Percentiles rank a stretch among this genome's conserved stretches.
phyloP scores from a whole-genome alignment of 257 asterid genomes.

The Craterostigma plantagineum region DNA sequence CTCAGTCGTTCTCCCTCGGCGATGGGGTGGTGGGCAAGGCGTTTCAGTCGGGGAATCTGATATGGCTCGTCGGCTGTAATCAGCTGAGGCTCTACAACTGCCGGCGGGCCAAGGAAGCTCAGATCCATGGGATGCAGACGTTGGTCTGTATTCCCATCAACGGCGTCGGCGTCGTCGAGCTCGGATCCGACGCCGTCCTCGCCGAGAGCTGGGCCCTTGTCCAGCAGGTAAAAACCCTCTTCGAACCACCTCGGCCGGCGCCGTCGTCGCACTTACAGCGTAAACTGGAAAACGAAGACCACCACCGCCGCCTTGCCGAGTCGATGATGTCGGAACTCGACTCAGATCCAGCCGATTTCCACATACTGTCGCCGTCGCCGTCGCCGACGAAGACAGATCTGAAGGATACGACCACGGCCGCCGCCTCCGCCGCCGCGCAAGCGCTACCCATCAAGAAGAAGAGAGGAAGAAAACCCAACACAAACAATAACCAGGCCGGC shows the following conservation, averaged over 20 bases:
- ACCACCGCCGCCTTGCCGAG: no score
- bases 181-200: conserved; percentile 39
- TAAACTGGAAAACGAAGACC: no score
- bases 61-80: conserved; percentile 48
- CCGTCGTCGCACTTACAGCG: no score
- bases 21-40: conserved; percentile 51
- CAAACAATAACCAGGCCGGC: conserved; percentile 16
- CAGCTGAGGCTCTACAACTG: conserved; percentile 48
- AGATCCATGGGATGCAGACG: conserved; percentile 54
- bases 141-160: conserved; percentile 41
- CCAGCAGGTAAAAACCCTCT: conserved; percentile 29
- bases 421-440: no score
- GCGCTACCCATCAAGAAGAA: conserved; percentile 13
- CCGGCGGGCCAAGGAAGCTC: conserved; percentile 52
- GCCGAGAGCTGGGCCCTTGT: conserved; percentile 32
- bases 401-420: no score
- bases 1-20: conserved; percentile 30
- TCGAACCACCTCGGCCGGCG: conserved; percentile 11
- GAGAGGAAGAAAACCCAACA: conserved; percentile 46
- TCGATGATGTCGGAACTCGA: background rate
- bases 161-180: conserved; percentile 37
- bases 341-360: background rate
- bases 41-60: conserved; percentile 26
- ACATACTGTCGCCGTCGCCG: conserved; percentile 12
- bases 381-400: no score